Conservation (phyloP, 805 yeast genomes). For the Huiozyma sinensis region DNA sequence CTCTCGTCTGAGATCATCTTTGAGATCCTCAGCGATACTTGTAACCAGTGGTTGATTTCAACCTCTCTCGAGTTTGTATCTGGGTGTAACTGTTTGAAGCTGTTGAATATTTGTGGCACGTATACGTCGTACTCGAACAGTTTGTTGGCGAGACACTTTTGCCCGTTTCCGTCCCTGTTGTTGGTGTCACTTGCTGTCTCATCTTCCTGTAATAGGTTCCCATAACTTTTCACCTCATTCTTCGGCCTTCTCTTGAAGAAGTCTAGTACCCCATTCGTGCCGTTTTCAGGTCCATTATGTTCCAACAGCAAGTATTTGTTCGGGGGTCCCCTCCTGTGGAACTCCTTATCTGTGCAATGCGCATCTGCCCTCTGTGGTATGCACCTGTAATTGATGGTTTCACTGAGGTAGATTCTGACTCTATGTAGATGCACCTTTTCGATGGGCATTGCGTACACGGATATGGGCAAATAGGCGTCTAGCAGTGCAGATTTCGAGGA, state of each 20-base stretch:
- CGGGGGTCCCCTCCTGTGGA: slow-evolving; percentile 82
- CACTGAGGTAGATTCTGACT: slow-evolving; percentile 73
- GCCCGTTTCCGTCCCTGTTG: too few relatives aligned
- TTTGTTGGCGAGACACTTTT: slow-evolving; percentile 39
- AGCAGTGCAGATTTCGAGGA: slow-evolving; percentile 79
- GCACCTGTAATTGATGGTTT: slow-evolving; percentile 80
- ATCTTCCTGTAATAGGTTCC: slow-evolving; percentile 29
- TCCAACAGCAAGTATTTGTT: slow-evolving; percentile 70
- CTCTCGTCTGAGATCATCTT: slow-evolving; percentile 11
- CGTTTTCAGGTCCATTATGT: slow-evolving; percentile 29
- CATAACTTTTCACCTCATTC: slow-evolving; percentile 27
- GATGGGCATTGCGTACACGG: slow-evolving; percentile 72
- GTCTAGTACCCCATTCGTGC: neutral
- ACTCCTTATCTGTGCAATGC: slow-evolving; percentile 57
- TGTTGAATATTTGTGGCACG: slow-evolving; percentile 58
- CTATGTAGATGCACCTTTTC: slow-evolving; percentile 79
- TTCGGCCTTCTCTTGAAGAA: slow-evolving; percentile 20
- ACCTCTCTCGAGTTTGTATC: slow-evolving; percentile 72
- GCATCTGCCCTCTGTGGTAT: neutral
- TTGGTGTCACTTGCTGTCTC: slow-evolving; percentile 9
- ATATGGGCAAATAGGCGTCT: slow-evolving; percentile 72
- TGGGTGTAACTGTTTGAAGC: slow-evolving; percentile 57
- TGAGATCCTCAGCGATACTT: slow-evolving; percentile 55
- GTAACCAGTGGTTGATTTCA: slow-evolving; percentile 89
- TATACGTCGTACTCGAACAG: slow-evolving; percentile 77